phyloP scores from a whole-genome alignment of 129 eudicot genomes.

The carrot (Daucus carota) region DH1_v3.0 NC_030383.2:43324001-43324500 shows the following conservation, averaged over 20 bases:
- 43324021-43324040: not conserved
- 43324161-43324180: not conserved
- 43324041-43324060: not conserved
- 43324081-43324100: not conserved
- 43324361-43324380: too few species aligned
- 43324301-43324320: not conserved
- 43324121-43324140: constrained; percentile 9
- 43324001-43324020: constrained; percentile 6
- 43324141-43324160: not conserved
- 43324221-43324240: not conserved
- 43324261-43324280: not conserved
- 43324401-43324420: too few species aligned
- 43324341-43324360: too few species aligned
- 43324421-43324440: not conserved
- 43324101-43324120: constrained; percentile 11
- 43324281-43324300: not conserved
- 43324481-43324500: not conserved
- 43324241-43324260: not conserved
- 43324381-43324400: too few species aligned
- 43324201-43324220: not conserved
- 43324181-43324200: not conserved
- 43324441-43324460: constrained; percentile 6
- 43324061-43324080: not conserved
- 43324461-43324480: not conserved
- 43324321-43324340: too few species aligned